Base-by-base conservation (phyloP, 192 early-diverging fungal species). In the Coemansia sp. region DNA sequence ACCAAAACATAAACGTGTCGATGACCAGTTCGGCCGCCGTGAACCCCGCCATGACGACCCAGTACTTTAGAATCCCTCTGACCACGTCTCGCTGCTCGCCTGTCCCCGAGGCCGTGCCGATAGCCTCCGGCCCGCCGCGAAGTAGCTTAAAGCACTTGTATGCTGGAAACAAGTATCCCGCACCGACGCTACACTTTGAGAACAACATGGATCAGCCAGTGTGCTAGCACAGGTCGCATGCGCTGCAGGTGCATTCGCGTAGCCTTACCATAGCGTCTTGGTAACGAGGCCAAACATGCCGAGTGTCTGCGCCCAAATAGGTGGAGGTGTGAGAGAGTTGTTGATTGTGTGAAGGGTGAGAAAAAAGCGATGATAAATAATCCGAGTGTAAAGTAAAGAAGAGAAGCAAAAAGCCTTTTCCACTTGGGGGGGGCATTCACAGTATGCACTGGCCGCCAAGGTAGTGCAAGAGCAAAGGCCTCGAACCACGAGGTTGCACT, bases 1-100 rank as follows among this genome's bases (percentile, higher is more conserved):
- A 77, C 83, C 83, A 84, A 62, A 84, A 84, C 14, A 84, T 63
- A 63, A 84, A 81, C 48, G 72, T 77, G 66, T 84, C 83, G 23
- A 72, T 48, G 28, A 81, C 72, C 18, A 84, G 50, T 58, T 84
- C 83, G 23, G 62, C 78, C 11, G 72, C 69, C 21, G 75, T 75
- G 69, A 77, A 84, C 59, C 71, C 68, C 25, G 77, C 71, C 66
- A 84, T 84, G 69, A 84, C 83, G 48, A 81, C 64, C 83, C 83
- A 84, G 61, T 84, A 76, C 25, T 80, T 81, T 35, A 84, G 69
- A 42, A 77, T 62, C 35, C 75, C 68, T 42, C 59, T 73, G 59
- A 82, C 75, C 21, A 81, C 67, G 64, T 81, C 78, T 18, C 78
- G 69, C 50, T 58, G 56, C 33, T 58, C 53, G 48, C 50, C 38